Conservation (phyloP, 768 basidiomycete genomes). For the Russula vinacea region DNA sequence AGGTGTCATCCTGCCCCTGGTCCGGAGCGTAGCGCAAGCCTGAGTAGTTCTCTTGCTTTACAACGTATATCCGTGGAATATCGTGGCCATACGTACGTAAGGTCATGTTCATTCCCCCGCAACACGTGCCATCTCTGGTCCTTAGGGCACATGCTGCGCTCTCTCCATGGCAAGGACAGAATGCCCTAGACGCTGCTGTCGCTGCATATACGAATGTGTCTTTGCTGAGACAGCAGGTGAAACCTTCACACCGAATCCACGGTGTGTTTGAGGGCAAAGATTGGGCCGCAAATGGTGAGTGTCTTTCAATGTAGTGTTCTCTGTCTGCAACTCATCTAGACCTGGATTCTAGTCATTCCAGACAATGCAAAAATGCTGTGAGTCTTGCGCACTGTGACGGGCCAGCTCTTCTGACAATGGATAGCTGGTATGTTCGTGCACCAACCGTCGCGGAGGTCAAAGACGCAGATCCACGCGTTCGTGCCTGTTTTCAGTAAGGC, state of each 20-base stretch:
- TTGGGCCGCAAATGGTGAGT: slow-evolving; percentile 69
- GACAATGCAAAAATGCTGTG: slow-evolving; percentile 74
- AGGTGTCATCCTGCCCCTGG: slow-evolving; percentile 86
- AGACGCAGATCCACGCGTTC: slow-evolving; percentile 55
- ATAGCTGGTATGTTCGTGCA: slow-evolving; percentile 70
- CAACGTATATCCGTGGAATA: slow-evolving; percentile 62
- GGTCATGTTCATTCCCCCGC: background rate
- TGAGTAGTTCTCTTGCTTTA: slow-evolving; percentile 63
- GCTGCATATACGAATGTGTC: slow-evolving; percentile 78
- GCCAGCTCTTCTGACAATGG: background rate
- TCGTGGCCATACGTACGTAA: slow-evolving; percentile 63
- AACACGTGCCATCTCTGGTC: background rate
- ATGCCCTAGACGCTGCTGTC: slow-evolving; percentile 85
- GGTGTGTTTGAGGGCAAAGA: slow-evolving; percentile 73
- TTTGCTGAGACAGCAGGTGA: slow-evolving; percentile 75
- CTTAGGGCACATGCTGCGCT: slow-evolving; percentile 71
- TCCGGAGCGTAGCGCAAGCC: slow-evolving; percentile 61
- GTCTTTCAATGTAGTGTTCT: slow-evolving; percentile 1
- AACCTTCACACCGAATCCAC: slow-evolving; percentile 74
- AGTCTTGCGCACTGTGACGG: slow-evolving; percentile 28
- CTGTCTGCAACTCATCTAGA: background rate
- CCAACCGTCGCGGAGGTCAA: slow-evolving; percentile 61
- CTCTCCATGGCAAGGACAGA: slow-evolving; percentile 82
- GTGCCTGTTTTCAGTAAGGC: slow-evolving; percentile 68
- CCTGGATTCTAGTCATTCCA: slow-evolving; percentile 60